Evolutionary conservation across 495 filamentous ascomycete species (phyloP).

Genomic region (Apiosordaria backusii): DNA sequence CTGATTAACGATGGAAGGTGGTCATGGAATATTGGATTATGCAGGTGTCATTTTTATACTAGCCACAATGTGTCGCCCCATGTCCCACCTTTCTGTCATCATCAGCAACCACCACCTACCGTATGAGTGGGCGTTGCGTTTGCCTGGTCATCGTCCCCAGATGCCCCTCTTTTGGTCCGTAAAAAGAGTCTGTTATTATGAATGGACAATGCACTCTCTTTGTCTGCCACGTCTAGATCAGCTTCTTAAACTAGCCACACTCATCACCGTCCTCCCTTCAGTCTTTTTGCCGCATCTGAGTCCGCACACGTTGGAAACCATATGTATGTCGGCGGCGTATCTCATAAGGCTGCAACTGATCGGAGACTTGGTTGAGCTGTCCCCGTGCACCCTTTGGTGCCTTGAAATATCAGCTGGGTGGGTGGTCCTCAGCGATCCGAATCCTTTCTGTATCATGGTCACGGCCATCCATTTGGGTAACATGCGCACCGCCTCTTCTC

Average conservation of each 20-base stretch:
- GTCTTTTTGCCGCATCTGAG: no score
- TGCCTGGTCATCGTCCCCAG: background rate
- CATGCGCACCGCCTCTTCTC: background rate
- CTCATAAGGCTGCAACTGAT: background rate
- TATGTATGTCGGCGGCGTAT: background rate
- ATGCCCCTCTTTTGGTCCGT: background rate
- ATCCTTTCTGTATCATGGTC: background rate
- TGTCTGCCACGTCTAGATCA: background rate
- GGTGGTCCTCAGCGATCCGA: background rate
- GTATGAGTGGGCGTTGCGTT: background rate
- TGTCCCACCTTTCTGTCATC: conserved; percentile 2
- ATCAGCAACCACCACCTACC: background rate
- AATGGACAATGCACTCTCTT: background rate
- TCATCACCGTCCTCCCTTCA: no score
- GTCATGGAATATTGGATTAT: background rate
- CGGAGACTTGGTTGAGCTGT: background rate
- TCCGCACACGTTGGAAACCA: background rate
- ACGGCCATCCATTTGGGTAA: background rate
- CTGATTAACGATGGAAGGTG: background rate
- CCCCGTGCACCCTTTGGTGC: background rate
- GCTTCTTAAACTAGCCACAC: background rate
- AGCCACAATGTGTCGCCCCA: background rate
- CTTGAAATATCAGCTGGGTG: background rate
- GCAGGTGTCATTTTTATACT: background rate
- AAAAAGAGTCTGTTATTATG: background rate